Base-by-base conservation (phyloP, 805 yeast genomes). In the Candida odintsovae region DNA sequence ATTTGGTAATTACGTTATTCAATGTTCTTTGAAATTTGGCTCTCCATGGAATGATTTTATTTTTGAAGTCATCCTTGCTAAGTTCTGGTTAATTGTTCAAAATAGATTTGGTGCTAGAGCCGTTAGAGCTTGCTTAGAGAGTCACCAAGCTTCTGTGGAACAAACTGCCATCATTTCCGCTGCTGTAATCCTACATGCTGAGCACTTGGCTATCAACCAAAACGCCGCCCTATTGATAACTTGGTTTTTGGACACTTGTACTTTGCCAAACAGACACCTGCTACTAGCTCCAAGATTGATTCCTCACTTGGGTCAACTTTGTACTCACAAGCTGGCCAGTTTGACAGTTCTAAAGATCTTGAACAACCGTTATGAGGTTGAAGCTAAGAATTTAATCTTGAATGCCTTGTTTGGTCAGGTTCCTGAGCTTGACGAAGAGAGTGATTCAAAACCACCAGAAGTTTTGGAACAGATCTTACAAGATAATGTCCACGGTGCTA, bases 81-180 rank as follows among this genome's bases (percentile, higher is more conserved):
- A 84, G 53, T 89, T 94, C 58, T 70, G 87, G 74, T 82, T 80
- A 43, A 83, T 94, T 53, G 83, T 94, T 40, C 86, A 80, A 55
- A 95, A 92, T 50, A 75, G 98, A 58, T 94, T 88, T 64, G 99
- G 99, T 38, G 92, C 97, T 0, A 76, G 99, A 54, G 96, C 98
- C 19, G 83, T 92, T 49, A 72, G 99, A 52, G 95, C 98, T 0
- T 89, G 96, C 54, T 70, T 94, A 44, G 99, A 94, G 67, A 82
- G 90, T 42, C 80, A 81, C 23, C 77, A 77, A 47, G 78, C 85
- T 9, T 72, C 83, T 10, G 67, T 68, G 19, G 92, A 83, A 58
- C 94, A 87, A 59, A 75, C 83, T 41, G 65, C 85, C 5, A 73
- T 87, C 40, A 74, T 92, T 8, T 83, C 96, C 8, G 81, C 87